Conservation (phyloP, 148 eudicot genomes). For the Camellia lanceoleosa region DNA sequence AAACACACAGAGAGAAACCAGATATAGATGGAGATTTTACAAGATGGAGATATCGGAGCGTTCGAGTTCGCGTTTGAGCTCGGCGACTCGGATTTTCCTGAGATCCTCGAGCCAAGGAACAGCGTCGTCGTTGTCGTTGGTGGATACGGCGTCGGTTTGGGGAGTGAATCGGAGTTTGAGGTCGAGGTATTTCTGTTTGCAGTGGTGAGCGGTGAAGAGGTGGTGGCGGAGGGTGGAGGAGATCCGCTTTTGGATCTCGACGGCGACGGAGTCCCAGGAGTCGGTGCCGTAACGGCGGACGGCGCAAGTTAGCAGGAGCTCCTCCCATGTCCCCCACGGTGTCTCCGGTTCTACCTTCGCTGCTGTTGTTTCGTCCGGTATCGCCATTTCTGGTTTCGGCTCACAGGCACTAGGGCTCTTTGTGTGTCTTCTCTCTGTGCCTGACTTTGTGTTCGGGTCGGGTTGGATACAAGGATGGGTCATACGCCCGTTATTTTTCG, state of each 20-base stretch:
- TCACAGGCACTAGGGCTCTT: too few species aligned
- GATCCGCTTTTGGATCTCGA: conserved; percentile 43
- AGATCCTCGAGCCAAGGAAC: conserved; percentile 52
- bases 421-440: too few species aligned
- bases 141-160: conserved; percentile 8
- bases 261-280: conserved; percentile 56
- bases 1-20: background rate
- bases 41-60: conserved; percentile 63
- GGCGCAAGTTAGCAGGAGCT: conserved; percentile 60
- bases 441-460: too few species aligned
- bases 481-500: too few species aligned
- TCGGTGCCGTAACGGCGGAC: conserved; percentile 56
- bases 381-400: conserved; percentile 6
- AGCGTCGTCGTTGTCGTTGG: background rate
- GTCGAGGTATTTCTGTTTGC: conserved; percentile 43
- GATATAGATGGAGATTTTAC: conserved; percentile 25
- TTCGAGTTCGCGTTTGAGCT: conserved; percentile 47
- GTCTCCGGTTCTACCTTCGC: conserved; percentile 19
- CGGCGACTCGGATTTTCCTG: conserved; percentile 49
- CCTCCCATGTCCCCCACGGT: conserved; percentile 66
- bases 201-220: conserved; percentile 35
- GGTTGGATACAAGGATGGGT: too few species aligned
- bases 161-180: conserved; percentile 47
- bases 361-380: conserved; percentile 10
- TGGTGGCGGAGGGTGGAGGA: conserved; percentile 19